Evolutionary conservation across 441 rosid genomes (phyloP), one percentile per base, ranked within the genome.

Genomic region (Dalechampia spathulata): DNA sequence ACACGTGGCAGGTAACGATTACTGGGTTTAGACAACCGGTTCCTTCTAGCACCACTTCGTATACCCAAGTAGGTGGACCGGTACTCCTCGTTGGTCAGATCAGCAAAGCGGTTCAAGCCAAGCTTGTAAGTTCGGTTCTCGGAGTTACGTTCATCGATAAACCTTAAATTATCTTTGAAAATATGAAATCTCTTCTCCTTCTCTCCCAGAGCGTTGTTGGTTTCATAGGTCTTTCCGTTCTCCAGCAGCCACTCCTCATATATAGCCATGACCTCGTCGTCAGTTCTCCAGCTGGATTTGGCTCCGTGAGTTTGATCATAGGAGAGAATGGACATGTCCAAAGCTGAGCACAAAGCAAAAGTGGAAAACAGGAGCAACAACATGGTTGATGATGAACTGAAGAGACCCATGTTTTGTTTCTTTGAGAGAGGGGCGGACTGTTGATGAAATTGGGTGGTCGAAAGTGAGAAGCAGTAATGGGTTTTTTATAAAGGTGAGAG

Each of bases 41-140:
- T 78, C 19, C 15, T 61, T 49, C 15, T 49, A 44, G 43, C 30
- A 13, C 58, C 64, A 34, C 44, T 52, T 64, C 80, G 78, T n/a
- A 66, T 39, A 20, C 98, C 93, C 48, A 86, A 66, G 51, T 77
- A 84, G 57, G 34, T 69, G 54, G 86, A 73, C 60, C 87, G 83
- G 80, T 78, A 92, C 87, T 92, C 99, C 41, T 86, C 96, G 68
- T 92, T 89, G 62, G 90, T 83, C 49, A 92, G 66, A 72, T 92
- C 97, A 21, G 97, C 95, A 44, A 89, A 92, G 65, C 80, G 83
- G 81, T 74, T 92, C 73, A 89, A 64, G 32, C 96, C 91, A 34
- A 92, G 73, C 57, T 23, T 70, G 58, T 73, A 89, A 23, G 77
- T 70, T 65, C 61, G 86, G 72, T 77, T 74, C 80, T 68, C 75